These are phyloP conservation scores for Corrigiola litoralis DNA, from an alignment of 179 eudicot genomes.

Conservation along the genomic window DNA sequence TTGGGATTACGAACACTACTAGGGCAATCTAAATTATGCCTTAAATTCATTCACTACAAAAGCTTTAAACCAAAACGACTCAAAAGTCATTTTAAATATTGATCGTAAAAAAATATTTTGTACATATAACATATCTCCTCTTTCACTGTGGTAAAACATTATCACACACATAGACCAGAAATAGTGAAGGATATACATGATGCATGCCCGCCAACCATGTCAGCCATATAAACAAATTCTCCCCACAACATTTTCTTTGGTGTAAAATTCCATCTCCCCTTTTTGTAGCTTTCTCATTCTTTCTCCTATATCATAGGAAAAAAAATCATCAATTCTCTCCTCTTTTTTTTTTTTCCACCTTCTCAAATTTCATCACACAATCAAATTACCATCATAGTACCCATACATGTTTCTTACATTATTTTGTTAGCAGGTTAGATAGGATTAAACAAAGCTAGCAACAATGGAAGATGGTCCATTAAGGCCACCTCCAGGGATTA, in stretches of 20 bases:
- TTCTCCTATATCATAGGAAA: background rate
- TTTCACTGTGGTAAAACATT: too few relatives aligned
- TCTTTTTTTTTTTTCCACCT: background rate
- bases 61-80: too few relatives aligned
- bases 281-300: background rate
- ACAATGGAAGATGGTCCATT: slow-evolving; percentile 21
- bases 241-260: background rate
- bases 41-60: too few relatives aligned
- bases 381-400: too few relatives aligned
- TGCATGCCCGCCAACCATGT: background rate
- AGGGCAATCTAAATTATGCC: too few relatives aligned
- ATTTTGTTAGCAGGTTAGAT: too few relatives aligned
- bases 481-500: slow-evolving; percentile 25
- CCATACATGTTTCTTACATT: too few relatives aligned
- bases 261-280: background rate
- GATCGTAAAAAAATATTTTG: too few relatives aligned
- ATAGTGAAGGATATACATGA: background rate
- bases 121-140: too few relatives aligned
- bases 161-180: too few relatives aligned
- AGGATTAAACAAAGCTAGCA: background rate
- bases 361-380: background rate
- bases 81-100: too few relatives aligned
- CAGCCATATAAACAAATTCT: background rate
- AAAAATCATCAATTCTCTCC: background rate
- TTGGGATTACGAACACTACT: too few relatives aligned